Conservation (phyloP, 208 protist genomes). For the Trypanosoma cruzi region DNA sequence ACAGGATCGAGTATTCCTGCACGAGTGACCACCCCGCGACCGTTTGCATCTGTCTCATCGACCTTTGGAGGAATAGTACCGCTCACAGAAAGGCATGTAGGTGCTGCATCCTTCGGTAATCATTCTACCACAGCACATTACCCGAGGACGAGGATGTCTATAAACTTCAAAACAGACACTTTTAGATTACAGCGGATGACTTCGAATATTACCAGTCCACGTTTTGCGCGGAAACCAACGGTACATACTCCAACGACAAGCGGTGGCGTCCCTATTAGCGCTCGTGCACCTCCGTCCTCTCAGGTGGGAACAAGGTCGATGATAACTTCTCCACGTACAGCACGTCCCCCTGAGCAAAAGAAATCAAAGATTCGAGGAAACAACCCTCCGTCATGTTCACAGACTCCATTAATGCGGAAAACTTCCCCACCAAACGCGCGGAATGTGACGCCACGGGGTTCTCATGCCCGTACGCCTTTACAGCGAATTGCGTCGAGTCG, state of each 20-base stretch:
- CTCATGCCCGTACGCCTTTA: conserved; percentile 10
- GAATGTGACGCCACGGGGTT: background rate
- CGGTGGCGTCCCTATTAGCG: background rate
- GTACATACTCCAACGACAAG: background rate
- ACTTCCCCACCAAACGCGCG: background rate
- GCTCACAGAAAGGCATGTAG: background rate
- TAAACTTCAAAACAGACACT: background rate
- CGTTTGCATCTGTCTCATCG: background rate
- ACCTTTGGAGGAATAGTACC: background rate
- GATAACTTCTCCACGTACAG: background rate
- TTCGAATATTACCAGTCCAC: conserved; percentile 9
- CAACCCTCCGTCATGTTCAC: background rate
- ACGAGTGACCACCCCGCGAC: background rate
- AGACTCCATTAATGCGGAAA: background rate
- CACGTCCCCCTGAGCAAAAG: background rate
- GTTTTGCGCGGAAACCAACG: conserved; percentile 15
- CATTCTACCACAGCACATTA: background rate
- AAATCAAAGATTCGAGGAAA: background rate
- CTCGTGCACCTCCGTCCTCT: background rate
- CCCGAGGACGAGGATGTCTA: background rate
- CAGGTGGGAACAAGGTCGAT: background rate
- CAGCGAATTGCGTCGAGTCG: conserved; percentile 30
- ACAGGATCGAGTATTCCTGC: conserved; percentile 1
- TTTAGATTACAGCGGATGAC: background rate
- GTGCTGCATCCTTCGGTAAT: background rate